Evolutionary conservation across 2,329 filamentous ascomycete genomes (phyloP).

Genomic region (Clonostachys chloroleuca): DNA sequence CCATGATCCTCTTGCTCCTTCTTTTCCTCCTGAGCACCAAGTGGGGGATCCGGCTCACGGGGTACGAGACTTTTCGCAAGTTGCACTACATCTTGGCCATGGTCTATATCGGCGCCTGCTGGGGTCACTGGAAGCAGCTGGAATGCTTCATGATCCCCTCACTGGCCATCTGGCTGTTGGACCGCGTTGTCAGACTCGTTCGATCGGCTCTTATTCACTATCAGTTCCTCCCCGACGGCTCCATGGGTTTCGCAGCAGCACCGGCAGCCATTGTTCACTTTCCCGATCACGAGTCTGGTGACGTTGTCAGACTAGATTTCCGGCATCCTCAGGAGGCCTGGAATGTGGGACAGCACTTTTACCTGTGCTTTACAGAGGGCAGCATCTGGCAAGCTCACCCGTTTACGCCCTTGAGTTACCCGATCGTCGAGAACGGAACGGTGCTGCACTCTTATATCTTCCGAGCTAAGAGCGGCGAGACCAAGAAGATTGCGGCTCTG

Average conservation of each 20-base stretch:
- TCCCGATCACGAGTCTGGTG: conserved; percentile 49
- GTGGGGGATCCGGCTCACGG: conserved; percentile 57
- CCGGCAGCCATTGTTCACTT: conserved; percentile 42
- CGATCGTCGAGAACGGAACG: conserved; percentile 28
- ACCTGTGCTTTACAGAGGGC: conserved; percentile 60
- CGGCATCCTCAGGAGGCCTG: conserved; percentile 56
- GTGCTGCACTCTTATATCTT: conserved; percentile 53
- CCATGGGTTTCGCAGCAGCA: conserved; percentile 49
- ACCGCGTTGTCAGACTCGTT: conserved; percentile 54
- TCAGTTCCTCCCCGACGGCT: conserved; percentile 34
- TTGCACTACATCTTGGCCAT: conserved; percentile 69
- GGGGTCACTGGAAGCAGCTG: conserved; percentile 68
- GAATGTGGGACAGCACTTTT: conserved; percentile 68
- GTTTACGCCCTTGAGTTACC: conserved; percentile 59
- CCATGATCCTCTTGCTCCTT: conserved; percentile 58
- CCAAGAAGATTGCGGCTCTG: conserved; percentile 45
- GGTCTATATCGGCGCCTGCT: conserved; percentile 71
- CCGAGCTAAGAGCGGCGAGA: conserved; percentile 55
- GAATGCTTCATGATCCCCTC: conserved; percentile 66
- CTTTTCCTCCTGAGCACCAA: conserved; percentile 55
- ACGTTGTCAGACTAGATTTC: conserved; percentile 64
- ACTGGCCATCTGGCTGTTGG: conserved; percentile 60
- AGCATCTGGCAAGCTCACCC: conserved; percentile 72
- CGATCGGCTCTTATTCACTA: conserved; percentile 59
- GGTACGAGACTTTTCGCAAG: conserved; percentile 76